These are phyloP conservation scores for Oemleria cerasiformis DNA, from an alignment of 306 rosid species.

Conservation along the genomic window DNA sequence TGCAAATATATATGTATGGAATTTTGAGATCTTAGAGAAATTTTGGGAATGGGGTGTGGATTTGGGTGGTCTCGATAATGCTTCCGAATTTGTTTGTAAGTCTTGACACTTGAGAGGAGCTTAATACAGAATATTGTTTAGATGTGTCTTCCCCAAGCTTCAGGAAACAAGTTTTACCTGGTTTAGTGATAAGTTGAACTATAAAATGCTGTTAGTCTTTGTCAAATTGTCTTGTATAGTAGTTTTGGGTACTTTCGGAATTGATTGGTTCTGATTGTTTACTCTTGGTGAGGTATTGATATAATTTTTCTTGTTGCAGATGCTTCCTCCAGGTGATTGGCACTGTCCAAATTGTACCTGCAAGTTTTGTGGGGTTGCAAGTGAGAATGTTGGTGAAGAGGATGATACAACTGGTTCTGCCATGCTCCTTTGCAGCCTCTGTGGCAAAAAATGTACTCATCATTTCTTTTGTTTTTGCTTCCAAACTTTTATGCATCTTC, in stretches of 20 bases:
- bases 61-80: slow-evolving; percentile 5
- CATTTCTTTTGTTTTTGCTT: slow-evolving; percentile 20
- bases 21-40: neutral
- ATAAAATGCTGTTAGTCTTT: neutral
- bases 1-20: neutral
- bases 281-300: slow-evolving; percentile 9
- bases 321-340: slow-evolving; percentile 96
- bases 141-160: neutral
- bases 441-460: slow-evolving; percentile 87
- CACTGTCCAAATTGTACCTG: slow-evolving; percentile 92
- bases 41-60: slow-evolving; percentile 11
- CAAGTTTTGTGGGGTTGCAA: slow-evolving; percentile 71
- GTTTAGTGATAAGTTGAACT: neutral
- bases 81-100: neutral
- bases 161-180: neutral
- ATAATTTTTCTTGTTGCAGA: slow-evolving; percentile 46
- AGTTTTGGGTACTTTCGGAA: neutral
- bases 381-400: slow-evolving; percentile 36
- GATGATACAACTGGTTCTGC: slow-evolving; percentile 35
- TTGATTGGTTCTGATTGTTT: slow-evolving; percentile 12
- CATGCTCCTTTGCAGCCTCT: slow-evolving; percentile 56
- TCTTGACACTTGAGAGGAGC: slow-evolving; percentile 4
- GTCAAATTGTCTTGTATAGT: neutral
- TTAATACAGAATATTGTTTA: neutral
- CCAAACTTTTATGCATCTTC: slow-evolving; percentile 19